Evolutionary conservation across 495 filamentous ascomycete genomes (phyloP).

Genomic region (Collariella sp.): DNA sequence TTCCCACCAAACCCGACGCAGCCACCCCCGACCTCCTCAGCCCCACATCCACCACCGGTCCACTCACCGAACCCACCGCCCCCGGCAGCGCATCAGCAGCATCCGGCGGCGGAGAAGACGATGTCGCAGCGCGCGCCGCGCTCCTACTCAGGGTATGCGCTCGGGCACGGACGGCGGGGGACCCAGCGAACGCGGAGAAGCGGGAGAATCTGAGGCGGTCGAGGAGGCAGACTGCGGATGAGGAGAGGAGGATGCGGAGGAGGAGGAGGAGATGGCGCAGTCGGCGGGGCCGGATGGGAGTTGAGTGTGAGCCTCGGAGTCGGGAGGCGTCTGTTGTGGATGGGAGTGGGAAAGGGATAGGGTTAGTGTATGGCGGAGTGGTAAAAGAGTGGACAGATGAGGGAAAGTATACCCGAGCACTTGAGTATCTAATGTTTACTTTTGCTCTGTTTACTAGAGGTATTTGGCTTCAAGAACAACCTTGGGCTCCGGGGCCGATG

Average conservation of each 20-base stretch:
- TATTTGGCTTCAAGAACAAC: neutral
- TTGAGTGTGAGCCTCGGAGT: constrained; percentile 1
- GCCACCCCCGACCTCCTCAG: constrained; percentile 31
- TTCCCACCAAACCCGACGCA: constrained; percentile 28
- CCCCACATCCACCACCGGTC: constrained; percentile 14
- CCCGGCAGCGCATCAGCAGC: constrained; percentile 18
- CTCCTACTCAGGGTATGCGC: constrained; percentile 73
- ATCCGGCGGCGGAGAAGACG: constrained; percentile 58
- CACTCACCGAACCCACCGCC: neutral
- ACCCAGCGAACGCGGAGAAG: constrained; percentile 47
- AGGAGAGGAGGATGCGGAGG: constrained; percentile 54
- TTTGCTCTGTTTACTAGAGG: constrained; percentile 1
- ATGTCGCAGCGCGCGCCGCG: constrained; percentile 76
- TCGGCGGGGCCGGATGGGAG: constrained; percentile 18
- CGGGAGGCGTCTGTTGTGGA: constrained; percentile 3
- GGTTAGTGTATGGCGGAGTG: neutral
- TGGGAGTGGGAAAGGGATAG: neutral
- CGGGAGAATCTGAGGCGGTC: constrained; percentile 49
- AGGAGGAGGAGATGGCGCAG: constrained; percentile 48
- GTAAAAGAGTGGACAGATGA: neutral
- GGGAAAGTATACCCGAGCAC: constrained; percentile 3
- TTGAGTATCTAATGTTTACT: constrained; percentile 15
- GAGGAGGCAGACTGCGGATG: constrained; percentile 60
- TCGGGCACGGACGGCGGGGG: constrained; percentile 48
- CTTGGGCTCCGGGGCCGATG: neutral